These are phyloP conservation scores for Cylindrodendrum hubeiense DNA, from an alignment of 2,329 filamentous ascomycete species.

Conservation along the genomic window DNA sequence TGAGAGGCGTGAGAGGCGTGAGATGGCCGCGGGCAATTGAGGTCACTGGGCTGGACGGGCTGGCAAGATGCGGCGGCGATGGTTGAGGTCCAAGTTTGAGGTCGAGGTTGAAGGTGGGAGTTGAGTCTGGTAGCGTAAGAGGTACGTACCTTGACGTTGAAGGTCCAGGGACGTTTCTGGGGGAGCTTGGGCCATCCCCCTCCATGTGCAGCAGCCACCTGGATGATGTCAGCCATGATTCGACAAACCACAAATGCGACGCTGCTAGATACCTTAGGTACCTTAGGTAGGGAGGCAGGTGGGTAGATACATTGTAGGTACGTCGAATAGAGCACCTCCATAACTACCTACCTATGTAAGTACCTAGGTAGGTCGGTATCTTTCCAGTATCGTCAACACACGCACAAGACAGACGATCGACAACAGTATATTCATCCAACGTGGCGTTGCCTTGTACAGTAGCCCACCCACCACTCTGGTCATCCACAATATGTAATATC, in stretches of 20 bases:
- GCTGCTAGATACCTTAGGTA: not conserved
- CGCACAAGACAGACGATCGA: not conserved
- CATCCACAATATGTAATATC: not conserved
- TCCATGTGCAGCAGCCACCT: not conserved
- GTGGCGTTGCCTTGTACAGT: not conserved
- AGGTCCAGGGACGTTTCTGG: not conserved
- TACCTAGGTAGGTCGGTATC: no score
- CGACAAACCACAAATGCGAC: not conserved
- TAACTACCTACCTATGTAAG: no score
- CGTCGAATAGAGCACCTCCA: no score
- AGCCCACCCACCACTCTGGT: no score
- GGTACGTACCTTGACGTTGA: not conserved
- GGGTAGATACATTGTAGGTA: no score
- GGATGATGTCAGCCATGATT: not conserved
- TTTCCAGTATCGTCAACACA: no score
- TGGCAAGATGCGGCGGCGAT: not conserved
- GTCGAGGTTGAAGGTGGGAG: not conserved
- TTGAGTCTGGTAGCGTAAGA: not conserved
- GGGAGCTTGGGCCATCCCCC: conserved; percentile 16
- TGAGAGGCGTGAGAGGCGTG: no score
- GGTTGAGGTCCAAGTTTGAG: not conserved
- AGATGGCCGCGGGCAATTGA: not conserved
- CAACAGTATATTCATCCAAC: not conserved
- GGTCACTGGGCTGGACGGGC: not conserved
- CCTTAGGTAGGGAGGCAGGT: no score